Base-by-base conservation (phyloP, 768 basidiomycete genomes). In the Hysterangium stoloniferum region DNA sequence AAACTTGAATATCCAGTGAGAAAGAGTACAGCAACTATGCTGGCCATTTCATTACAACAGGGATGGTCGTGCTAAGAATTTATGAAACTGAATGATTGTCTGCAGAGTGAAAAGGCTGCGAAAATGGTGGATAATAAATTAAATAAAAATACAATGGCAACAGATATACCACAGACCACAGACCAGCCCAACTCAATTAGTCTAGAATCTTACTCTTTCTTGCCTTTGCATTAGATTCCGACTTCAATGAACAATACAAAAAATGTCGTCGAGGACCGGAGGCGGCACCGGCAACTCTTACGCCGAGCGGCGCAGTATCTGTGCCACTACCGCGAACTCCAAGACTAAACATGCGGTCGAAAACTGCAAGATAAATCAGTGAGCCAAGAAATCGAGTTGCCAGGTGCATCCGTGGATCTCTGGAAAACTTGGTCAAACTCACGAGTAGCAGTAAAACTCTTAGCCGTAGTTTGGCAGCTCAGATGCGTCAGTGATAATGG, bases 301-400 rank as follows among this genome's bases (percentile, higher is more conserved):
- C 74, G 1, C 78, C 76, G 4, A 82, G 59, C 15, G 84, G 77
- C 3, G 77, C 76, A 1, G 76, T 69, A 44, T 87, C 80, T 0
- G 82, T 75, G 3, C 84, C 85, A 52, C 80, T 79, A 25, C 82
- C 80, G n/a, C 89, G 82, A 7, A 90, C 71, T 17, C 88, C 88
- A 9, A 92, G 72, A 4, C 84, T 87, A 62, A 91, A 92, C 90
- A 91, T 89, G 25, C 88, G 70, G 64, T 91, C 88, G 61, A 91
- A 93, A 11, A 90, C 89, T 92, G 56, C 8, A 19, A 17, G 41
- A 56, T n/a, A 29, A 36, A 15, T 3, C 44, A 27, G 42, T 49
- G 12, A 15, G 13, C 31, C 37, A 20, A 45, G n/a, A 25, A 11
- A 45, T 6, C 28, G 42, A 25, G 41, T 28, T 9, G 48, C 22